phyloP scores from a whole-genome alignment of 2,329 filamentous ascomycete species.

The Fusarium sp. region DNA sequence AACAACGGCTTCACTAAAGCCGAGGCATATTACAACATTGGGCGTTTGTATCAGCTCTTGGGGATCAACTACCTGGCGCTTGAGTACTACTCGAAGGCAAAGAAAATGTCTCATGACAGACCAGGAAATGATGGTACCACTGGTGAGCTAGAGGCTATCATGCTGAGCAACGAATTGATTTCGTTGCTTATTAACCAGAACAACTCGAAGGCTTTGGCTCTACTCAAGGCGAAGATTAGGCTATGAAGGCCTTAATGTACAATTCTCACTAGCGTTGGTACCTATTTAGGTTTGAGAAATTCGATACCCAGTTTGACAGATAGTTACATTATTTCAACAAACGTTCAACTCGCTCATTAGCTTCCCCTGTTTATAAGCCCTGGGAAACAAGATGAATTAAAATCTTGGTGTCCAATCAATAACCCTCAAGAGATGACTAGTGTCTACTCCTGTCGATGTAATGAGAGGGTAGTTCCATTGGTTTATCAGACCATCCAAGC shows the following conservation, averaged over 20 bases:
- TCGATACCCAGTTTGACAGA: background rate
- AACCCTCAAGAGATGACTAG: background rate
- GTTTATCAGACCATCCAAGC: conserved; percentile 21
- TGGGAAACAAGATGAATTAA: background rate
- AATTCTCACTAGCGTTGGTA: background rate
- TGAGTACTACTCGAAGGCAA: conserved; percentile 71
- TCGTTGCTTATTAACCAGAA: conserved; percentile 48
- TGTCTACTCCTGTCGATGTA: background rate
- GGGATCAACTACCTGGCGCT: conserved; percentile 68
- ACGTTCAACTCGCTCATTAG: background rate
- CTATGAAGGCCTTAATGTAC: conserved; percentile 20
- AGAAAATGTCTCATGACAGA: conserved; percentile 12
- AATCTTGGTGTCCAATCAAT: background rate
- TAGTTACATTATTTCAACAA: background rate
- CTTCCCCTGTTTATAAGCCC: background rate
- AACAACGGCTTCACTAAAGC: conserved; percentile 30
- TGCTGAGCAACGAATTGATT: conserved; percentile 49
- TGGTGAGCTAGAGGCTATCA: conserved; percentile 46
- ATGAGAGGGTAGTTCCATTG: background rate
- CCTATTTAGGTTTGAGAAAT: background rate
- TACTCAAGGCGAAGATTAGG: conserved; percentile 45
- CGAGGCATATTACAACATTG: conserved; percentile 54
- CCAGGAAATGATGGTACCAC: conserved; percentile 1
- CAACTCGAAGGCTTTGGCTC: conserved; percentile 39
- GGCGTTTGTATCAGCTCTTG: conserved; percentile 52